A percentile compares a stretch with the other conserved stretches of the same genome.
Evolutionary conservation across 495 filamentous ascomycete genomes (phyloP).

Genomic region (Filosporella fistucella): DNA sequence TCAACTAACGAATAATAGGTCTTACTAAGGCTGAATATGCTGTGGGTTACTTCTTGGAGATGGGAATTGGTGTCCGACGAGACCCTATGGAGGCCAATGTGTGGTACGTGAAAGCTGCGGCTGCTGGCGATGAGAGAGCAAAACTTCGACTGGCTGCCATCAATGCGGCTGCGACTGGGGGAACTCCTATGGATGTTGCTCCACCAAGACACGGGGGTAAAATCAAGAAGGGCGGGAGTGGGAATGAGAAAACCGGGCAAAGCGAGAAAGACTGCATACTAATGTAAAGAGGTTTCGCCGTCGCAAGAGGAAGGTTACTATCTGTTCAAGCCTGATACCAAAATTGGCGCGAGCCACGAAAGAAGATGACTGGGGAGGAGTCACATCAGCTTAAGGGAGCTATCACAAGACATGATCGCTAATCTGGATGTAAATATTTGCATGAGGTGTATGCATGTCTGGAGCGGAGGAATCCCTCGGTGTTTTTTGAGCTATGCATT

Average conservation of each 20-base stretch:
- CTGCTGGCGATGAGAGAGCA: constrained; percentile 85
- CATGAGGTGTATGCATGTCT: not conserved
- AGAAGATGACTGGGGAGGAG: not conserved
- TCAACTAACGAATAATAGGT: constrained; percentile 41
- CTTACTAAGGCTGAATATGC: constrained; percentile 93
- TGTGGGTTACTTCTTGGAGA: constrained; percentile 95
- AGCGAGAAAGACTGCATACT: constrained; percentile 51
- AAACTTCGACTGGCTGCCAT: constrained; percentile 84
- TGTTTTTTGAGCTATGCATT: not conserved
- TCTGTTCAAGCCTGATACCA: not conserved
- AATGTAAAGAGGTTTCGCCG: constrained; percentile 39
- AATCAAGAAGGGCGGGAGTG: constrained; percentile 36
- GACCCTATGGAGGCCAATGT: constrained; percentile 94
- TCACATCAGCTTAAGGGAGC: too few relatives aligned
- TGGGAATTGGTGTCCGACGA: constrained; percentile 91
- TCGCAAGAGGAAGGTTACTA: not conserved
- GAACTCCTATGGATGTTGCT: constrained; percentile 45
- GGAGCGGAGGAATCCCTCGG: not conserved
- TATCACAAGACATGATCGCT: too few relatives aligned
- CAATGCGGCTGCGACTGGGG: constrained; percentile 75
- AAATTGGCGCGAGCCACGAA: not conserved
- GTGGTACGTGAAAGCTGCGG: constrained; percentile 96
- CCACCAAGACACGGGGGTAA: constrained; percentile 44
- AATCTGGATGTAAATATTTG: not conserved
- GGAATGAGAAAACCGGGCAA: constrained; percentile 19